Percentiles rank a stretch among this genome's conserved stretches.
Conservation (phyloP, 805 yeast species). For the Spathaspora arborariae region DNA sequence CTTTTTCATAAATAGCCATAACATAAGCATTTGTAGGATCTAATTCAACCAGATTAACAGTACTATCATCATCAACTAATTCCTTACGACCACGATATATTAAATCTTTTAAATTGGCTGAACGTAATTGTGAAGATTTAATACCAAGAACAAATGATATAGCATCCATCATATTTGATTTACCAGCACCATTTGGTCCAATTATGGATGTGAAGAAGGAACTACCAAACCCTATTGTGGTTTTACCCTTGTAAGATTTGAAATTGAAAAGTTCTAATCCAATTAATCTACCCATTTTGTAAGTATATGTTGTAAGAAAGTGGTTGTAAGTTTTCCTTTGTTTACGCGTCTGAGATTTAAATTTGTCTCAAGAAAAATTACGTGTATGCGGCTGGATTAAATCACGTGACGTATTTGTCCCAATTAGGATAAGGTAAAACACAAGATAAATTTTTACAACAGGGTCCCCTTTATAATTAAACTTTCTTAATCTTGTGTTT, state of each 20-base stretch:
- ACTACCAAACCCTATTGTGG: slow-evolving; percentile 77
- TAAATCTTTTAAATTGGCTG: slow-evolving; percentile 68
- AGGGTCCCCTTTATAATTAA: no score
- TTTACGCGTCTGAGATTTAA: neutral
- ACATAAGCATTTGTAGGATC: slow-evolving; percentile 66
- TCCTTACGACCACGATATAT: slow-evolving; percentile 63
- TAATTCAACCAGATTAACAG: slow-evolving; percentile 15
- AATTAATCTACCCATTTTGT: slow-evolving; percentile 71
- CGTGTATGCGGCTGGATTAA: no score
- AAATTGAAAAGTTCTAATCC: slow-evolving; percentile 81
- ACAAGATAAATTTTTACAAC: no score
- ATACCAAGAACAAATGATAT: slow-evolving; percentile 92
- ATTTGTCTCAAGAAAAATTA: no score
- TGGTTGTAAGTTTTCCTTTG: no score
- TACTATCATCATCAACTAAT: slow-evolving; percentile 10
- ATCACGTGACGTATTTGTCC: no score
- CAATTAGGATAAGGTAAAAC: no score
- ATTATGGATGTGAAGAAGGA: slow-evolving; percentile 84
- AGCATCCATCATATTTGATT: slow-evolving; percentile 97
- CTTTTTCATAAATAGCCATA: slow-evolving; percentile 67
- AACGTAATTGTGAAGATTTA: slow-evolving; percentile 68
- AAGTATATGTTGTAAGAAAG: neutral
- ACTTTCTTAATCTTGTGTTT: no score
- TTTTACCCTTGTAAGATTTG: slow-evolving; percentile 82
- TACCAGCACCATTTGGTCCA: slow-evolving; percentile 99